A percentile compares a stretch with the other conserved stretches of the same genome.
Evolutionary conservation across 371 early-diverging fungal genomes (phyloP).

Genomic region (Batkoa obscura): DNA sequence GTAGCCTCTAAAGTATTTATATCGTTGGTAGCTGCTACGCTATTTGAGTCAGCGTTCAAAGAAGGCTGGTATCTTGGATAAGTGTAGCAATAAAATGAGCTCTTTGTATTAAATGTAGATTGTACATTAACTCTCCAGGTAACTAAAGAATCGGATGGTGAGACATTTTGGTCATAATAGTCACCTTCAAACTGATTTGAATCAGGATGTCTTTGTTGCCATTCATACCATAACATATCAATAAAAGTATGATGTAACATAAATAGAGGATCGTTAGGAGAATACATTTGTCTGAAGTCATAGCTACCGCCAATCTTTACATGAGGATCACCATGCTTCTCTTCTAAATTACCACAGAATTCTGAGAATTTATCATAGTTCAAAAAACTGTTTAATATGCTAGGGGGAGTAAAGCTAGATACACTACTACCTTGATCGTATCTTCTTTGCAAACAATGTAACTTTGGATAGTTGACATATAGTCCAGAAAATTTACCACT

Average conservation of each 20-base stretch:
- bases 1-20: no score
- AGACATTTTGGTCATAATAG: neutral
- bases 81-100: neutral
- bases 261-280: conserved; percentile 1
- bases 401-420: neutral
- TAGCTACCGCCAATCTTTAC: conserved; percentile 3
- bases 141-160: neutral
- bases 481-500: neutral
- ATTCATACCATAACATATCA: conserved; percentile 7
- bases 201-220: conserved; percentile 12
- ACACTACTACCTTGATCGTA: neutral
- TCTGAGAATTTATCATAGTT: neutral
- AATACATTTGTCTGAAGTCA: neutral
- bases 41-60: neutral
- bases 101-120: neutral
- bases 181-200: no score
- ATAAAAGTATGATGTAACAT: neutral
- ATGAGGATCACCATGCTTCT: conserved; percentile 1
- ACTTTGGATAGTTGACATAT: neutral
- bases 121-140: neutral
- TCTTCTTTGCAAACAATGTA: neutral
- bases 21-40: no score
- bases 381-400: neutral
- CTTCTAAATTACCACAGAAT: neutral
- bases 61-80: neutral